These are phyloP conservation scores for Sporobolomyces roseus DNA, from an alignment of 768 basidiomycete species.

Conservation along the genomic window DNA sequence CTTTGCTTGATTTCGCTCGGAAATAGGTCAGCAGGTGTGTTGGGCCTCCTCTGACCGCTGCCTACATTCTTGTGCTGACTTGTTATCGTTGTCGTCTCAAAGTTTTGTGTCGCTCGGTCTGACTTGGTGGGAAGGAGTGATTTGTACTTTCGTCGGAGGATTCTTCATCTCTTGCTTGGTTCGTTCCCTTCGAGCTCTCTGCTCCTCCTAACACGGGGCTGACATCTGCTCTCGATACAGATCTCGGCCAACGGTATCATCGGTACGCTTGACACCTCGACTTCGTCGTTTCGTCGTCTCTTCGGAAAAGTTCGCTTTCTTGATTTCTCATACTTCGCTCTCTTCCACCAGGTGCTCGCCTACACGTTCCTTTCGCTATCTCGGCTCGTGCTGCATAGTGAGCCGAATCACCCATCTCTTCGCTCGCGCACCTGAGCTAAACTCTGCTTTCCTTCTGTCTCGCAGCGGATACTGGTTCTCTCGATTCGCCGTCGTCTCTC, in stretches of 20 bases:
- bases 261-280: neutral
- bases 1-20: neutral
- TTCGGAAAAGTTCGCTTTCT: too few species aligned
- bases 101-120: slow-evolving; percentile 34
- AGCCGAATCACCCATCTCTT: neutral
- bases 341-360: slow-evolving; percentile 19
- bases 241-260: slow-evolving; percentile 11
- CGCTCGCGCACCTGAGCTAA: neutral
- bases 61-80: neutral
- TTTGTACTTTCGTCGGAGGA: slow-evolving; percentile 34
- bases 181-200: neutral
- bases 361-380: slow-evolving; percentile 33
- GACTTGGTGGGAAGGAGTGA: slow-evolving; percentile 34
- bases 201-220: neutral
- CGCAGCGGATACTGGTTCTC: slow-evolving; percentile 24
- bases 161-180: neutral
- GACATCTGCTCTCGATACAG: neutral
- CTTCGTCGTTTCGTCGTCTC: neutral
- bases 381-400: slow-evolving; percentile 18
- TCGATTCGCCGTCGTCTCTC: slow-evolving; percentile 32
- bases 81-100: neutral
- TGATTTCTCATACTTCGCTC: too few species aligned
- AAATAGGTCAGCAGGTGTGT: slow-evolving; percentile 13
- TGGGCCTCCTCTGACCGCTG: too few species aligned
- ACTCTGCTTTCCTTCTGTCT: neutral